A percentile compares a stretch with the other conserved stretches of the same genome.
Conservation (phyloP, 2,329 filamentous ascomycete genomes). For the Pyrenochaeta sp. region DNA sequence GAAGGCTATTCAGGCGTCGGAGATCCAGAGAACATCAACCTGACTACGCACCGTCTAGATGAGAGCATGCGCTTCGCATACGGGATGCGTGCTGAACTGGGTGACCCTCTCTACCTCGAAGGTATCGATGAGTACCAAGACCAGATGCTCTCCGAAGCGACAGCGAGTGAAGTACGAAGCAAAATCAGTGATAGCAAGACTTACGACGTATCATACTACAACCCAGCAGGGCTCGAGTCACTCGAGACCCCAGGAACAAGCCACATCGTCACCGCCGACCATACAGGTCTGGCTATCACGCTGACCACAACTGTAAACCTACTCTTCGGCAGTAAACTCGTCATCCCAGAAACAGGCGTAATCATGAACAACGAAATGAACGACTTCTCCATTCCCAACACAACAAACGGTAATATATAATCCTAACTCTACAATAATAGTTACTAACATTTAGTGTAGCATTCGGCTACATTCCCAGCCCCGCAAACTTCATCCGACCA, state of each 20-base stretch:
- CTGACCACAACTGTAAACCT: constrained; percentile 90
- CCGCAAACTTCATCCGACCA: constrained; percentile 81
- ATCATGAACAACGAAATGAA: constrained; percentile 69
- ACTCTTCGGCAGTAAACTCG: constrained; percentile 79
- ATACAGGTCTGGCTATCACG: constrained; percentile 76
- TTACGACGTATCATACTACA: constrained; percentile 76
- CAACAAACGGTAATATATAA: constrained; percentile 61
- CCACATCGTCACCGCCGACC: constrained; percentile 76
- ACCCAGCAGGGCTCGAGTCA: constrained; percentile 71
- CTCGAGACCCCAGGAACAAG: constrained; percentile 77
- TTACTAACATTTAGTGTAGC: constrained; percentile 44
- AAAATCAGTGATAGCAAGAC: constrained; percentile 78
- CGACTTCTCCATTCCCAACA: constrained; percentile 79
- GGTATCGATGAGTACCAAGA: constrained; percentile 71
- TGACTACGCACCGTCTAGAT: constrained; percentile 82
- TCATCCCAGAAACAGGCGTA: constrained; percentile 83
- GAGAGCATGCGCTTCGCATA: constrained; percentile 94
- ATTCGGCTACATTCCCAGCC: constrained; percentile 84
- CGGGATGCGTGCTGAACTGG: constrained; percentile 76
- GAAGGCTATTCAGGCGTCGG: constrained; percentile 76
- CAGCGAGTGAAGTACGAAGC: constrained; percentile 66
- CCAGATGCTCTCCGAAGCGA: constrained; percentile 69
- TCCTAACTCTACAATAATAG: too few species aligned
- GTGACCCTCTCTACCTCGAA: constrained; percentile 79
- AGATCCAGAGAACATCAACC: constrained; percentile 63